Conservation (phyloP, 177 flowering plant genomes). For the Vitis hybrid region DNA sequence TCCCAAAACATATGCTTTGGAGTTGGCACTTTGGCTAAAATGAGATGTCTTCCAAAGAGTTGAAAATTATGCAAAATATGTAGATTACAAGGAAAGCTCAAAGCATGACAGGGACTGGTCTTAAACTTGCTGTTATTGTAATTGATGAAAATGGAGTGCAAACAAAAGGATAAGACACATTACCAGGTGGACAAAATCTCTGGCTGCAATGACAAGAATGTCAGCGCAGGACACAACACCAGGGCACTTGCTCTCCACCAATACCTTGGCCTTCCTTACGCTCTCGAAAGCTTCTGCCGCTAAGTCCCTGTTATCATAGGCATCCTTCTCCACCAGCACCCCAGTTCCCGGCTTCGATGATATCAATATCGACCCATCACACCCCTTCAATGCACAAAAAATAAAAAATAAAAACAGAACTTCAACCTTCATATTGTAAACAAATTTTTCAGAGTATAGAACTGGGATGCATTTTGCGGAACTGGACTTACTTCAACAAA, state of each 20-base stretch:
- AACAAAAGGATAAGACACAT: slow-evolving; percentile 1
- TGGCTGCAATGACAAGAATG: slow-evolving; percentile 84
- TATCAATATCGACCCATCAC: slow-evolving; percentile 85
- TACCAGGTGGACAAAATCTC: slow-evolving; percentile 91
- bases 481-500: slow-evolving; percentile 69
- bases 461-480: neutral
- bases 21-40: too few relatives aligned
- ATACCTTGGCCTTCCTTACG: slow-evolving; percentile 60
- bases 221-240: slow-evolving; percentile 94
- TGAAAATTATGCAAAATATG: too few relatives aligned
- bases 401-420: neutral
- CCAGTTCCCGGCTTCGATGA: slow-evolving; percentile 53
- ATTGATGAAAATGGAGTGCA: neutral
- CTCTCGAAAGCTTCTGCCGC: slow-evolving; percentile 61
- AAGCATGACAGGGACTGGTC: too few relatives aligned
- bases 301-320: slow-evolving; percentile 64
- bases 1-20: too few relatives aligned
- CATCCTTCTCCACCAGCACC: slow-evolving; percentile 67
- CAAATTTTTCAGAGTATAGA: neutral
- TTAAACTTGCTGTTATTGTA: too few relatives aligned
- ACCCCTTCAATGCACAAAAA: slow-evolving; percentile 51
- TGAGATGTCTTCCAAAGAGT: too few relatives aligned
- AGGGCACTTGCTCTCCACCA: slow-evolving; percentile 86
- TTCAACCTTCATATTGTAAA: too few relatives aligned
- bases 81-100: too few relatives aligned